Conservation (phyloP, 805 yeast species). For the Maudiozyma bulderi region DNA sequence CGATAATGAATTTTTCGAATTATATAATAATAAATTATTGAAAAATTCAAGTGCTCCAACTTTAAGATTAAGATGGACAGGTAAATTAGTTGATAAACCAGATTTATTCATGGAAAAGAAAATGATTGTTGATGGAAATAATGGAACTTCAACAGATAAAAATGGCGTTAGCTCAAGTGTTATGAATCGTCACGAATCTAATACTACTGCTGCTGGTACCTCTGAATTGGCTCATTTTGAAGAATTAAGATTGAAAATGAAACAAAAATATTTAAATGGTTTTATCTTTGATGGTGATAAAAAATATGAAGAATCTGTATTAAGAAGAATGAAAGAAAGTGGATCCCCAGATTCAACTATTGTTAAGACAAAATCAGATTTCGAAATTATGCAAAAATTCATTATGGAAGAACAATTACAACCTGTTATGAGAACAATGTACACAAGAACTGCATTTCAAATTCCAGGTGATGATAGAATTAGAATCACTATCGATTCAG, state of each 20-base stretch:
- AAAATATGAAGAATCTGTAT: constrained; percentile 39
- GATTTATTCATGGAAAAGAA: constrained; percentile 78
- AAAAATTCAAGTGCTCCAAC: constrained; percentile 64
- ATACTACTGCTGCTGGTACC: neutral
- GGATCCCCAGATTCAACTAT: constrained; percentile 46
- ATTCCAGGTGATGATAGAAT: constrained; percentile 95
- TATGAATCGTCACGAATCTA: no score
- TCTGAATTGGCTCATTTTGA: constrained; percentile 36
- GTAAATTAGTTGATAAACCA: constrained; percentile 65
- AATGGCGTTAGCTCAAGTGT: no score
- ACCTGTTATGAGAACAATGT: constrained; percentile 79
- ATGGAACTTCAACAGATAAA: no score
- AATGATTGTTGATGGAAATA: constrained; percentile 43
- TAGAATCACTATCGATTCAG: constrained; percentile 83
- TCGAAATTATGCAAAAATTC: constrained; percentile 51
- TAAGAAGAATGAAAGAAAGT: constrained; percentile 53
- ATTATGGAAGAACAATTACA: constrained; percentile 59
- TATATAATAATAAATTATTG: constrained; percentile 75
- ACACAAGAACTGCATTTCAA: constrained; percentile 91
- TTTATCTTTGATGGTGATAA: constrained; percentile 48
- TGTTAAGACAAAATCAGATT: constrained; percentile 43
- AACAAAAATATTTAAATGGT: constrained; percentile 72
- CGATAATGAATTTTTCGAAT: constrained; percentile 72
- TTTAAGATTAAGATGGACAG: constrained; percentile 84
- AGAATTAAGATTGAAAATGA: constrained; percentile 58